Conservation (phyloP, 2,329 filamentous ascomycete genomes). For the Neofusicoccum umdonicola region DNA sequence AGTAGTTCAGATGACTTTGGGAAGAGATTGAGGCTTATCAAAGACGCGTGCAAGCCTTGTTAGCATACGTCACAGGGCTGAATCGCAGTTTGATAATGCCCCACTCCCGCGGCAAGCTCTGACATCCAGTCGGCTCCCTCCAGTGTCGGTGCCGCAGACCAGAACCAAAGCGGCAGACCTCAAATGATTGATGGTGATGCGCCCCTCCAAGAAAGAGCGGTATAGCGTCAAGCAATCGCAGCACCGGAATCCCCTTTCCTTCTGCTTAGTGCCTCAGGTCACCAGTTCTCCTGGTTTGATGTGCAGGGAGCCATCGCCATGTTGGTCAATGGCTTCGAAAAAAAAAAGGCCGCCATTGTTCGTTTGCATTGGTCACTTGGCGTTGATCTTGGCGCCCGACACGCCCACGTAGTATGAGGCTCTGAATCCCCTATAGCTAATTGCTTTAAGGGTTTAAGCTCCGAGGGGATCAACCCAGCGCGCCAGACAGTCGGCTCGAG, state of each 20-base stretch:
- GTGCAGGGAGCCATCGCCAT: background rate
- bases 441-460: background rate
- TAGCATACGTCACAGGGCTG: constrained; percentile 10
- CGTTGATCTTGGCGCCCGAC: background rate
- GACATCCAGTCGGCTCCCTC: background rate
- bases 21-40: background rate
- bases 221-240: background rate
- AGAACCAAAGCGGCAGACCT: background rate
- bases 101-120: background rate
- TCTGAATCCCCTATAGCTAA: constrained; percentile 3
- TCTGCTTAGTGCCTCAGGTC: background rate
- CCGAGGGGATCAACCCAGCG: background rate
- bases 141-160: background rate
- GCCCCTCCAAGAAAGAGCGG: background rate
- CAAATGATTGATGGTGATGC: background rate
- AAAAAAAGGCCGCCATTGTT: background rate
- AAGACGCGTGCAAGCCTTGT: background rate
- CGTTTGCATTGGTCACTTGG: background rate
- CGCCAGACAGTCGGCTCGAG: background rate
- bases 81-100: constrained; percentile 5
- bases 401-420: background rate
- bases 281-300: background rate
- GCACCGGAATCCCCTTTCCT: background rate
- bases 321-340: background rate
- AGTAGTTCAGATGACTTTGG: background rate